A percentile compares a stretch with the other conserved stretches of the same genome.
These are phyloP conservation scores for Lithocarpus polystachyus DNA, from an alignment of 306 rosid species.

Conservation along the genomic window DNA sequence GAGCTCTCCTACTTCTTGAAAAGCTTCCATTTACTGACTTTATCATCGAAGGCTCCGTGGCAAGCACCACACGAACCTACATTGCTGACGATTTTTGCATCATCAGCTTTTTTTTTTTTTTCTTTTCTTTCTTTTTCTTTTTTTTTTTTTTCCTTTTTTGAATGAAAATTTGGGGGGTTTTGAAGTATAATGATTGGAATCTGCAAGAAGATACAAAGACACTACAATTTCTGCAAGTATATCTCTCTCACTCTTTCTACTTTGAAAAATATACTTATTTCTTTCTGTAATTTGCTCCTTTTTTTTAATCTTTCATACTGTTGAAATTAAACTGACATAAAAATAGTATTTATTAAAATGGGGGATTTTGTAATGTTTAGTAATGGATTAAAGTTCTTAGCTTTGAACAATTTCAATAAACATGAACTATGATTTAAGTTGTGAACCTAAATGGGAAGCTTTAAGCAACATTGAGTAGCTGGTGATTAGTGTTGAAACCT, in stretches of 20 bases:
- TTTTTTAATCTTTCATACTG: neutral
- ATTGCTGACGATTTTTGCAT: no score
- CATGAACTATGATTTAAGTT: neutral
- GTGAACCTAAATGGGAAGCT: no score
- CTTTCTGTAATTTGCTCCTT: neutral
- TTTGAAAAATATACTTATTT: neutral
- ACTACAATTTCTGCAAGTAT: conserved; percentile 61
- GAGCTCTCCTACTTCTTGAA: no score
- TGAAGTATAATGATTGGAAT: conserved; percentile 80
- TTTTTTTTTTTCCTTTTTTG: neutral
- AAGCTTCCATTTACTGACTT: no score
- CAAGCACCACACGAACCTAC: no score
- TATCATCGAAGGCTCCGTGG: no score
- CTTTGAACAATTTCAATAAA: neutral
- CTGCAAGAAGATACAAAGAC: conserved; percentile 69
- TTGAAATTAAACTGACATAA: no score
- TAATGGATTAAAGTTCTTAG: neutral
- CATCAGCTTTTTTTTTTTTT: no score
- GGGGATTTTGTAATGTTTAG: neutral
- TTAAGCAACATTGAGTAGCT: no score
- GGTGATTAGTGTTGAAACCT: neutral
- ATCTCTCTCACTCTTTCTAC: conserved; percentile 1
- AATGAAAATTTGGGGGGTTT: neutral
- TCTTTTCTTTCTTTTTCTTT: neutral
- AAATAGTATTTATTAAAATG: neutral